Conservation (phyloP, 768 basidiomycete genomes). For the Lactifluus subvellereus region DNA sequence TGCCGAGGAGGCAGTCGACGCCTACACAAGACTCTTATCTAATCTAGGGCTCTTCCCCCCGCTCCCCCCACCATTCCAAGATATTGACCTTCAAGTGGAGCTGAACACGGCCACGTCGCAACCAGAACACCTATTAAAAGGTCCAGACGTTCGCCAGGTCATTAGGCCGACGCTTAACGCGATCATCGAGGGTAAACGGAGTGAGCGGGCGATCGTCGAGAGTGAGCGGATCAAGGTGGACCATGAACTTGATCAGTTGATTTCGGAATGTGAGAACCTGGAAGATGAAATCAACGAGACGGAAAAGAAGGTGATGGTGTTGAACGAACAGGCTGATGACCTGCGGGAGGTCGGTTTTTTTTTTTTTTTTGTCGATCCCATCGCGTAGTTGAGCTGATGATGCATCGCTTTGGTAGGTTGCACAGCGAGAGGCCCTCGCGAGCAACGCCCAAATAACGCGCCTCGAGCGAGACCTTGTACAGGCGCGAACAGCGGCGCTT, state of each 20-base stretch:
- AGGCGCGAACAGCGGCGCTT: conserved; percentile 68
- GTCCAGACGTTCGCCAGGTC: conserved; percentile 62
- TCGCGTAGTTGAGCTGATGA: background rate
- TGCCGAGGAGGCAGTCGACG: conserved; percentile 76
- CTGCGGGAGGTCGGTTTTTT: conserved; percentile 62
- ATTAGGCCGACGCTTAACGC: conserved; percentile 73
- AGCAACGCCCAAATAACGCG: conserved; percentile 60
- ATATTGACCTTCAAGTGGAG: conserved; percentile 73
- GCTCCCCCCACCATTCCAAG: conserved; percentile 61
- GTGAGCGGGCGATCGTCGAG: conserved; percentile 63
- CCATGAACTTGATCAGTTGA: conserved; percentile 74
- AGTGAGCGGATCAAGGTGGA: conserved; percentile 77
- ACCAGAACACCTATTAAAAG: conserved; percentile 59
- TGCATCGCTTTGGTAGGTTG: conserved; percentile 42
- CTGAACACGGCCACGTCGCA: conserved; percentile 73
- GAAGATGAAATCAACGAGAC: conserved; percentile 71
- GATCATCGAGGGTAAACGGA: conserved; percentile 66
- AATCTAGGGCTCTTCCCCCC: conserved; percentile 74
- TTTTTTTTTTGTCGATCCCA: background rate
- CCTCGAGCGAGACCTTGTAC: conserved; percentile 65
- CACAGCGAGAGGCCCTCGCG: conserved; percentile 67
- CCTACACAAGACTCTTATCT: conserved; percentile 70
- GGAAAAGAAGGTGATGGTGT: conserved; percentile 62
- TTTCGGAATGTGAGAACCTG: conserved; percentile 70
- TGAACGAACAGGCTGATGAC: conserved; percentile 75